These are phyloP conservation scores for Circinella umbellata DNA, from an alignment of 371 early-diverging fungal genomes.

Conservation along the genomic window DNA sequence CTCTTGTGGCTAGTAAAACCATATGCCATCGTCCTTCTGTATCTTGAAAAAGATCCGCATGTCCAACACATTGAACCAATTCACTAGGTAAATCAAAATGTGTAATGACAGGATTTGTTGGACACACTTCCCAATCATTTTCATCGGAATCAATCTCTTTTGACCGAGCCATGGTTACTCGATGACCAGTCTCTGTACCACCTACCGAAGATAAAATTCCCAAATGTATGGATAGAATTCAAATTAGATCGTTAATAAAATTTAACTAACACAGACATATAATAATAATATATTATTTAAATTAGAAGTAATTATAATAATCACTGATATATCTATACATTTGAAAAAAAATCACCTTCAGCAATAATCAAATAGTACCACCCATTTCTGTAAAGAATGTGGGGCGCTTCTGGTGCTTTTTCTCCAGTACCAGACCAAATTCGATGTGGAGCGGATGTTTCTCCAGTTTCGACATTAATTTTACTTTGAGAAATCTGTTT, in stretches of 20 bases:
- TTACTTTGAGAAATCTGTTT: constrained; percentile 25
- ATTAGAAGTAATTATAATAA: no score
- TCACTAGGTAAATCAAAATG: constrained; percentile 22
- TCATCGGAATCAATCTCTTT: constrained; percentile 19
- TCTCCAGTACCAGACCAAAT: constrained; percentile 27
- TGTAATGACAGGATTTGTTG: constrained; percentile 22
- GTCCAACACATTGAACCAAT: constrained; percentile 26
- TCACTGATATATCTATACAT: no score
- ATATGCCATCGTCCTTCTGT: constrained; percentile 24
- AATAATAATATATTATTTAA: no score
- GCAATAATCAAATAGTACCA: constrained; percentile 32
- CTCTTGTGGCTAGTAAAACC: constrained; percentile 25
- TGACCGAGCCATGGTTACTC: constrained; percentile 25
- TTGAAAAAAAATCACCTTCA: constrained; percentile 12
- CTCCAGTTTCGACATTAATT: constrained; percentile 21
- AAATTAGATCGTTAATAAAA: no score
- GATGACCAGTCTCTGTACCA: constrained; percentile 29
- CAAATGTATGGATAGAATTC: not conserved
- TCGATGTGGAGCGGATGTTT: constrained; percentile 7
- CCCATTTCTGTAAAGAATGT: constrained; percentile 24
- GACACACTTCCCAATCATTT: constrained; percentile 24
- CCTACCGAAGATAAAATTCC: constrained; percentile 13
- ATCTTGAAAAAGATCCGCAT: constrained; percentile 30
- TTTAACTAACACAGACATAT: no score
- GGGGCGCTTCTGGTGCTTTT: constrained; percentile 30